Evolutionary conservation across 2,329 filamentous ascomycete genomes (phyloP).

Genomic region (Claviceps monticola): DNA sequence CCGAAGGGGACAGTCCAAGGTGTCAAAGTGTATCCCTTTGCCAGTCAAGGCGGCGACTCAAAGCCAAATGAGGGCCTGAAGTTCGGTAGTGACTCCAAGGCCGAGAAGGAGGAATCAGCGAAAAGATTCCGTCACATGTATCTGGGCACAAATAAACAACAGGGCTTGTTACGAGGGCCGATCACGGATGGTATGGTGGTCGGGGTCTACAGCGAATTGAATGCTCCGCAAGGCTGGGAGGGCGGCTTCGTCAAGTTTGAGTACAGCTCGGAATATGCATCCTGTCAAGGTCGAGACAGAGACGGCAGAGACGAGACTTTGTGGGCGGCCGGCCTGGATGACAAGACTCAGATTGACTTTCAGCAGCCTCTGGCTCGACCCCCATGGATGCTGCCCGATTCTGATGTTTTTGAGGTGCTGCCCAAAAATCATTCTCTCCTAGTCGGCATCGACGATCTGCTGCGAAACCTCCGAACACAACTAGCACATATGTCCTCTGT

Average conservation of each 20-base stretch:
- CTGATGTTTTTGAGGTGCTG: conserved; percentile 36
- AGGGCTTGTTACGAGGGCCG: conserved; percentile 65
- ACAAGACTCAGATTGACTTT: conserved; percentile 59
- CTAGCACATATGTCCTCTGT: conserved; percentile 80
- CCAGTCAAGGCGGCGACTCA: conserved; percentile 24
- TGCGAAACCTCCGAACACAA: conserved; percentile 60
- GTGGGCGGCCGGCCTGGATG: conserved; percentile 71
- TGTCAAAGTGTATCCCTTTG: conserved; percentile 73
- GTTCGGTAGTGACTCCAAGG: conserved; percentile 78
- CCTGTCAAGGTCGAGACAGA: conserved; percentile 27
- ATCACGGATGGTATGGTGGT: conserved; percentile 81
- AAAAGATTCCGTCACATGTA: conserved; percentile 63
- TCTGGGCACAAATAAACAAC: conserved; percentile 35
- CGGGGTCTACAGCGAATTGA: conserved; percentile 39
- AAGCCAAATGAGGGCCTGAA: conserved; percentile 54
- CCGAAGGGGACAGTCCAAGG: conserved; percentile 48
- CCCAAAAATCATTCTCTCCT: conserved; percentile 46
- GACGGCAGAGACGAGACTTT: conserved; percentile 35
- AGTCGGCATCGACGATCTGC: conserved; percentile 71
- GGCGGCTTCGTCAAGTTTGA: conserved; percentile 77
- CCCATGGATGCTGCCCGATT: conserved; percentile 31
- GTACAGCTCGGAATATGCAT: conserved; percentile 17
- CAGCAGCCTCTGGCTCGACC: conserved; percentile 60
- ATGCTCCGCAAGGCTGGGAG: conserved; percentile 52
- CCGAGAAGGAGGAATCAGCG: conserved; percentile 63